Percentiles rank a stretch among this genome's conserved stretches.
Evolutionary conservation across 257 asterid species (phyloP).

Genomic region (Paulownia fortunei): DNA sequence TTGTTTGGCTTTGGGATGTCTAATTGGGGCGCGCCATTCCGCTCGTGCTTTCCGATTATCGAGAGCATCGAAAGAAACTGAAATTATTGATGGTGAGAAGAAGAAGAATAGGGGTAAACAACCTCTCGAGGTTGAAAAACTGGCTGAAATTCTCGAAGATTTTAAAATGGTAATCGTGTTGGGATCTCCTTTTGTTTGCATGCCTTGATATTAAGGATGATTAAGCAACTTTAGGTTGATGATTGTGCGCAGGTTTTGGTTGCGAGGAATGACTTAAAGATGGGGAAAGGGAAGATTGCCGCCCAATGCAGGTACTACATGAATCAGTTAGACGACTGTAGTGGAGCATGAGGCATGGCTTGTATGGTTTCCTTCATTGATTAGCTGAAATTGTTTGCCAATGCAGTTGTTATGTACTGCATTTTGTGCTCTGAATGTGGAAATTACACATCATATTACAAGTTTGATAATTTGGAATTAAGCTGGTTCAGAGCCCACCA

Average conservation of each 20-base stretch:
- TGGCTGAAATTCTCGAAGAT: constrained; percentile 72
- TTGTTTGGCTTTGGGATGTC: constrained; percentile 70
- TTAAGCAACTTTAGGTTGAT: neutral
- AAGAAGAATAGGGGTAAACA: constrained; percentile 43
- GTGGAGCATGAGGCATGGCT: neutral
- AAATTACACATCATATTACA: neutral
- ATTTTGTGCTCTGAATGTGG: too few relatives aligned
- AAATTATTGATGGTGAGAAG: constrained; percentile 32
- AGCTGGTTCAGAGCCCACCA: neutral
- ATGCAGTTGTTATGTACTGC: too few relatives aligned
- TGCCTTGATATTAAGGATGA: too few relatives aligned
- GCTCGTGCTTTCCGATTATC: constrained; percentile 33
- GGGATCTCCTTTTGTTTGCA: too few relatives aligned
- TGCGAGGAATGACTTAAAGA: constrained; percentile 78
- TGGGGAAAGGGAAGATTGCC: constrained; percentile 90
- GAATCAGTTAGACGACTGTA: neutral
- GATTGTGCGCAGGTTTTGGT: constrained; percentile 66
- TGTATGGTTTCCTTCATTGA: neutral
- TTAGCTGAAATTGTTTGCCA: neutral
- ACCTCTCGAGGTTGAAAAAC: constrained; percentile 58
- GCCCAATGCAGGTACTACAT: constrained; percentile 92
- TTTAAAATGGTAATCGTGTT: constrained; percentile 88
- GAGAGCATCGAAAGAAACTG: constrained; percentile 34
- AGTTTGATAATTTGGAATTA: neutral
- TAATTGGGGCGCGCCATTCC: constrained; percentile 52